Evolutionary conservation across 331 rosid species (phyloP).

Genomic region (Dryas integrifolia): DNA sequence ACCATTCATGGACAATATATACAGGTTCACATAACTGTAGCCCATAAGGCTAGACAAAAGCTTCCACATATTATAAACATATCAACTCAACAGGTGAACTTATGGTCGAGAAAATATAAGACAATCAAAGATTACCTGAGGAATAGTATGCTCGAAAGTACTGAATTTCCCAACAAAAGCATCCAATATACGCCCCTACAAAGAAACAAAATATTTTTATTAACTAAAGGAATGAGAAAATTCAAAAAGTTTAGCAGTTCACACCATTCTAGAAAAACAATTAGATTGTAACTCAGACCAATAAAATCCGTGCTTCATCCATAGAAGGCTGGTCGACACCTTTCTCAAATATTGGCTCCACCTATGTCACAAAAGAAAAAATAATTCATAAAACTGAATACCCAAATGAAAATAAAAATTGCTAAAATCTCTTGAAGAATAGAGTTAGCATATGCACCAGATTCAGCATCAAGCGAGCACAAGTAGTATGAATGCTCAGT

Average conservation of each 20-base stretch:
- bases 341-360: constrained; percentile 98
- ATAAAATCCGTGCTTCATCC: constrained; percentile 90
- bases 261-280: constrained; percentile 24
- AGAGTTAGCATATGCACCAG: constrained; percentile 58
- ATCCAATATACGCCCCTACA: constrained; percentile 92
- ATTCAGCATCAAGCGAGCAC: constrained; percentile 98
- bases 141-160: constrained; percentile 92
- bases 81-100: background rate
- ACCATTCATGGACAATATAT: background rate
- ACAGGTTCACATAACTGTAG: background rate
- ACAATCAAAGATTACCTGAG: constrained; percentile 60
- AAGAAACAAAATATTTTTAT: constrained; percentile 20
- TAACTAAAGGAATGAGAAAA: constrained; percentile 22
- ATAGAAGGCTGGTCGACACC: constrained; percentile 92
- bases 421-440: constrained; percentile 6
- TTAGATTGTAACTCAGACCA: constrained; percentile 57
- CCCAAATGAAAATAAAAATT: constrained; percentile 19
- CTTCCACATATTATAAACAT: constrained; percentile 1
- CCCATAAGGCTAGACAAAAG: constrained; percentile 9
- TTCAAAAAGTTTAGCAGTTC: constrained; percentile 9
- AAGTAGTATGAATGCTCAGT: constrained; percentile 95
- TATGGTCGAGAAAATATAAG: background rate
- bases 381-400: constrained; percentile 18
- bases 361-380: constrained; percentile 55
- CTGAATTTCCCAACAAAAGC: constrained; percentile 97